Evolutionary conservation across 164 flowering plant genomes (phyloP), one percentile per base, ranked within the genome.

Genomic region (Chimonanthus praecox): DNA sequence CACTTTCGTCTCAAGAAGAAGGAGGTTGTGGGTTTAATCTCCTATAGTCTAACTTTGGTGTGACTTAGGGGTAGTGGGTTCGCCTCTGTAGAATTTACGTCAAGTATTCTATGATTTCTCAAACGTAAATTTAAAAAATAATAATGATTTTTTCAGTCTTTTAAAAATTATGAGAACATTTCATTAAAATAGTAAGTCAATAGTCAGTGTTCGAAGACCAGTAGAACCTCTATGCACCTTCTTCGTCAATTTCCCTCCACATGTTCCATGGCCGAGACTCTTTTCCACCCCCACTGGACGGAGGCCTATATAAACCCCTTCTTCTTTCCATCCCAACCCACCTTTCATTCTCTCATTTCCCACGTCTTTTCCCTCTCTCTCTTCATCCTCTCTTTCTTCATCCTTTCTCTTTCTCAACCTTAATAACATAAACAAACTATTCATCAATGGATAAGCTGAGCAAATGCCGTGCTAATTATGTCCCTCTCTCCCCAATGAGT

Each of bases 401-500:
- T n/a, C 60, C 16, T 54, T 54, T 4, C 16, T 54, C 16, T 2
- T 15, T 54, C 60, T 54, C 16, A 54, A 54, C 13, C n/a, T 54
- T 54, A 9, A 11, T 10, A 33, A 33, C 33, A 33, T 1, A 54
- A 54, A 54, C 60, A 11, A 13, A 51, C 5, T 10, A 54, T 54
- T 54, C 60, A 4, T 33, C 45, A 4, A 81, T 84, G 88, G 87
- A 86, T 58, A 72, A 47, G 18, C 71, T 86, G 65, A 84, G 78
- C 68, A 83, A 84, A 15, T 68, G 78, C 7, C 44, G 78, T 7
- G 73, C 87, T 4, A 84, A 84, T 33, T 81, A 78, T 0, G 61
- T 74, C 0, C 83, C 88, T 2, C 73, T 84, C 0, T 79, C 88
- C n/a, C 87, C 88, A 21, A 21, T 86, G 2, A 73, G 74, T 6